Conservation (phyloP, 192 early-diverging fungal species). For the Mortierella claussenii region DNA sequence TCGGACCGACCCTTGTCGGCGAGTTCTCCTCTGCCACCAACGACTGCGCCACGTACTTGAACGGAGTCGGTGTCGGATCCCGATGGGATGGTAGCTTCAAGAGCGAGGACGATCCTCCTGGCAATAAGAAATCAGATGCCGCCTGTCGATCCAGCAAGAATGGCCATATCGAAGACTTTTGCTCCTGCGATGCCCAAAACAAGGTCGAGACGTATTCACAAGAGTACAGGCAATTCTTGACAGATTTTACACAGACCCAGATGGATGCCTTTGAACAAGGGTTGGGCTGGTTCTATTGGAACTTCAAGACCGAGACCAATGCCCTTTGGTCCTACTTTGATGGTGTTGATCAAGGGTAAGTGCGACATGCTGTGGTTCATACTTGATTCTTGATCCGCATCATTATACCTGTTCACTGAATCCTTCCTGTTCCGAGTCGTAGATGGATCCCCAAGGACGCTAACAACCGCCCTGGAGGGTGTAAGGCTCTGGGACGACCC, state of each 20-base stretch:
- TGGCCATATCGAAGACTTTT: conserved; percentile 42
- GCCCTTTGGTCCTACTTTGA: conserved; percentile 70
- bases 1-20: conserved; percentile 74
- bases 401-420: not conserved
- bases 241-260: conserved; percentile 68
- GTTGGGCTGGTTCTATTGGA: conserved; percentile 81
- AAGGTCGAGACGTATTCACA: conserved; percentile 30
- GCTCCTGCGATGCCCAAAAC: conserved; percentile 67
- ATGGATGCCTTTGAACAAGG: conserved; percentile 76
- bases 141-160: conserved; percentile 25
- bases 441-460: conserved; percentile 75
- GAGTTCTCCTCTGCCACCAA: conserved; percentile 79
- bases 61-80: conserved; percentile 69
- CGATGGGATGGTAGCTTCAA: conserved; percentile 72
- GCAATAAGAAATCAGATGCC: not conserved
- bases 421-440: too few species aligned
- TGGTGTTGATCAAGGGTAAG: conserved; percentile 48
- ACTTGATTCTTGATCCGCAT: not conserved
- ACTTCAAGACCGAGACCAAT: conserved; percentile 73
- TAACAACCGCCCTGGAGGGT: conserved; percentile 48
- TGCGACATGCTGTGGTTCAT: not conserved
- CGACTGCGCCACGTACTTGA: conserved; percentile 82
- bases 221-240: conserved; percentile 54
- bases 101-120: conserved; percentile 14
- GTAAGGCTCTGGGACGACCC: conserved; percentile 14